phyloP scores from a whole-genome alignment of 371 early-diverging fungal species.

The Synchytrium microbalum region DNA sequence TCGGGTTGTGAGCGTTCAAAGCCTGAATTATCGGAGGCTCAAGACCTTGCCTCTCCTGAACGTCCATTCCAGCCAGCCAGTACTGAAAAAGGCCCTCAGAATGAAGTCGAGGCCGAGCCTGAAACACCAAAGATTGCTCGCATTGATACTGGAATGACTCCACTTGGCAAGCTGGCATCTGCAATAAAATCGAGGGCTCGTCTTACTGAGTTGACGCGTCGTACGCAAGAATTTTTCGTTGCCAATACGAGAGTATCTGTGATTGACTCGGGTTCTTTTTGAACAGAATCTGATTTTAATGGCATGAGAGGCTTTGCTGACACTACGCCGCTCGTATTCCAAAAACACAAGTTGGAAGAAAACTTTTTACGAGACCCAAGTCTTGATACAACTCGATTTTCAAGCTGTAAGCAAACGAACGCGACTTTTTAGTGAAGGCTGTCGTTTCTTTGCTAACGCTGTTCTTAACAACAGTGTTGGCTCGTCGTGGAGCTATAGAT shows the following conservation, averaged over 20 bases:
- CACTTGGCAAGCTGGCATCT: background rate
- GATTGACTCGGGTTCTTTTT: too few species aligned
- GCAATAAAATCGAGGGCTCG: constrained; percentile 9
- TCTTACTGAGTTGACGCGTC: background rate
- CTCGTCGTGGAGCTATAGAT: too few species aligned
- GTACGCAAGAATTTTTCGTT: background rate
- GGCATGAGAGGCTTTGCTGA: background rate
- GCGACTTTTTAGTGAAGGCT: too few species aligned
- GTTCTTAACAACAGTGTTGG: too few species aligned
- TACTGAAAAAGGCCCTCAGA: too few species aligned
- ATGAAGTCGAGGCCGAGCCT: too few species aligned
- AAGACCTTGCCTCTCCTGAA: too few species aligned
- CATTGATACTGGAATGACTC: background rate
- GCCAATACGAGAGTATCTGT: too few species aligned
- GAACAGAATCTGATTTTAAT: background rate
- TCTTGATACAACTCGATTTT: background rate
- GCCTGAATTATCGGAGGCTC: too few species aligned
- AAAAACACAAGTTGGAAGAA: background rate
- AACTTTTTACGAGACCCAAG: background rate
- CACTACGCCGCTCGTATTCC: background rate
- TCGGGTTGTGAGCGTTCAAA: too few species aligned
- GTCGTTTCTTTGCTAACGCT: too few species aligned
- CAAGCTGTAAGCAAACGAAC: background rate
- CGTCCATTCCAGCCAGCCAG: too few species aligned
- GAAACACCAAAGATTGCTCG: background rate